These are phyloP conservation scores for Neurospora sp. DNA, from an alignment of 495 filamentous ascomycete species.

Conservation along the genomic window DNA sequence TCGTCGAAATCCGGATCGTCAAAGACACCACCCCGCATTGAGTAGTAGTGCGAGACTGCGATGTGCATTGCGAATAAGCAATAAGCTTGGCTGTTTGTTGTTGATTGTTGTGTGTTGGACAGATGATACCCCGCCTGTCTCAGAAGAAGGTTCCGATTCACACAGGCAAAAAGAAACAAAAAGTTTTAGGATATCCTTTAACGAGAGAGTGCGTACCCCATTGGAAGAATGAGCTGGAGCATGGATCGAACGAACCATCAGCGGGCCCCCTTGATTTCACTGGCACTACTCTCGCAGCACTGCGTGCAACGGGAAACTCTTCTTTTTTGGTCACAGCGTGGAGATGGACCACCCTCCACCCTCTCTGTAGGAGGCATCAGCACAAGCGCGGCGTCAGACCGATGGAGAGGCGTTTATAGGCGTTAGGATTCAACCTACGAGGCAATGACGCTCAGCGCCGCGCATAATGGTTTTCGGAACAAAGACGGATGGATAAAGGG, in stretches of 20 bases:
- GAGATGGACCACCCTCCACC: not conserved
- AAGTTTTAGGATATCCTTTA: not conserved
- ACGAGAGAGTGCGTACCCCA: not conserved
- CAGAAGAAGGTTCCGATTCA: not conserved
- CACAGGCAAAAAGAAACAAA: not conserved
- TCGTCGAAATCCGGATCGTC: constrained; percentile 7
- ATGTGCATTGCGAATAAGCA: too few species aligned
- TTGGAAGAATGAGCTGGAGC: not conserved
- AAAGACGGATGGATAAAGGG: not conserved
- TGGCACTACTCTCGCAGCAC: not conserved
- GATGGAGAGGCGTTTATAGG: not conserved
- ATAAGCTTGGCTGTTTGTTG: not conserved
- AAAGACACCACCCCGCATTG: constrained; percentile 26
- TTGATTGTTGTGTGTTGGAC: constrained; percentile 1
- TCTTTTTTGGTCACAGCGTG: not conserved
- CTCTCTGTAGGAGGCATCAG: not conserved
- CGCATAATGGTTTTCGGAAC: not conserved
- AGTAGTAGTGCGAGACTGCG: constrained; percentile 9
- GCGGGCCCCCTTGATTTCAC: not conserved
- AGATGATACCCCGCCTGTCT: not conserved
- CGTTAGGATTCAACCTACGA: not conserved
- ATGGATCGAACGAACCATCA: not conserved
- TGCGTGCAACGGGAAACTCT: not conserved
- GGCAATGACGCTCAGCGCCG: not conserved
- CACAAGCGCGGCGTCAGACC: not conserved